These are phyloP conservation scores for Lactarius indigo DNA, from an alignment of 768 basidiomycete species.

Conservation along the genomic window DNA sequence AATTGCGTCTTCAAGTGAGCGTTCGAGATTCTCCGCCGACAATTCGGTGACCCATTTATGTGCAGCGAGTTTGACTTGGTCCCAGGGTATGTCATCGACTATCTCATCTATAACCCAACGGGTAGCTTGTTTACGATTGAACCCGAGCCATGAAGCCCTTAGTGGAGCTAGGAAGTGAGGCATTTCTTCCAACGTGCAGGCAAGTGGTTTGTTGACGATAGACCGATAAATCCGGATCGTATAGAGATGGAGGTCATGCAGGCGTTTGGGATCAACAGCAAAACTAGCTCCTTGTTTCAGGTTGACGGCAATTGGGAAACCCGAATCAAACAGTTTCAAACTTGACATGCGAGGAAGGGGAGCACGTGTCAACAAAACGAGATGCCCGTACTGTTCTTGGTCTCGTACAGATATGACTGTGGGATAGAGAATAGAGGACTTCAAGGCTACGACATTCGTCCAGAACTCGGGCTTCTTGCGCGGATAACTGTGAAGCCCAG, in stretches of 20 bases:
- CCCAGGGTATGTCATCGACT: constrained; percentile 57
- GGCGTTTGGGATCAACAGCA: constrained; percentile 41
- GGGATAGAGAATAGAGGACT: constrained; percentile 48
- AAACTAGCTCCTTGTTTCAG: constrained; percentile 50
- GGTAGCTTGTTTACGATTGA: constrained; percentile 24
- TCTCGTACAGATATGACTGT: constrained; percentile 44
- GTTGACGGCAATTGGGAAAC: constrained; percentile 40
- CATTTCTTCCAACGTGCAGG: constrained; percentile 51
- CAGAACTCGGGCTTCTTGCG: constrained; percentile 68
- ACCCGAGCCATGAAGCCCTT: constrained; percentile 35
- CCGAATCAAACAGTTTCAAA: constrained; percentile 61
- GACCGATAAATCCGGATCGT: constrained; percentile 61
- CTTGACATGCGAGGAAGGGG: constrained; percentile 56
- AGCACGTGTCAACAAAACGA: constrained; percentile 62
- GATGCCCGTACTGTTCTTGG: constrained; percentile 46
- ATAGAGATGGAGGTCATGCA: constrained; percentile 53
- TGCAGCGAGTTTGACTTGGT: constrained; percentile 49
- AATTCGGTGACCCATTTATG: constrained; percentile 51
- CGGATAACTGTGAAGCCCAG: constrained; percentile 51
- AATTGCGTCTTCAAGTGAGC: constrained; percentile 49
- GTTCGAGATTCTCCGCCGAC: constrained; percentile 35
- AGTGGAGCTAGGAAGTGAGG: constrained; percentile 70
- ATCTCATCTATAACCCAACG: constrained; percentile 38
- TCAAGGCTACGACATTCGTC: constrained; percentile 39
- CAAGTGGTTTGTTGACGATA: constrained; percentile 64